Conservation (phyloP, 768 basidiomycete species). For the Leccinum boreale region DNA sequence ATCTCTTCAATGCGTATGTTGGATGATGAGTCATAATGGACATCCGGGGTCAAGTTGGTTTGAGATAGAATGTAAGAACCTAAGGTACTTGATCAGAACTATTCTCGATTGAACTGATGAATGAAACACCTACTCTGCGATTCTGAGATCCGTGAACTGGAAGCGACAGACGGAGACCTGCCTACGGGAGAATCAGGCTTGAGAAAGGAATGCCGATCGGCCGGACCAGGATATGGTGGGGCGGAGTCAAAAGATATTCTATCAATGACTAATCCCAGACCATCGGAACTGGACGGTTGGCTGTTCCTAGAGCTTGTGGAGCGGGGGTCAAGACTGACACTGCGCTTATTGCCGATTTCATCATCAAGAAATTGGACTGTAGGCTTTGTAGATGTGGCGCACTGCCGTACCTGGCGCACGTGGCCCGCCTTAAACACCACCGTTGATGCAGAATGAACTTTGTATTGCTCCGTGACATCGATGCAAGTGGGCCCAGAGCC, state of each 20-base stretch:
- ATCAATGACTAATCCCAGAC: not conserved
- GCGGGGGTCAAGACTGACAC: conserved; percentile 11
- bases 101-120: not conserved
- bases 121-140: conserved; percentile 9
- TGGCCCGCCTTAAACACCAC: conserved; percentile 69
- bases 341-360: not conserved
- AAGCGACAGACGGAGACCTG: conserved; percentile 10
- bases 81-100: conserved; percentile 1
- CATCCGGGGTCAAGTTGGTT: conserved; percentile 1
- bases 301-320: not conserved
- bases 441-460: conserved; percentile 65
- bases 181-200: not conserved
- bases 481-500: conserved; percentile 69
- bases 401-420: conserved; percentile 24
- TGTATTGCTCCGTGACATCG: conserved; percentile 77
- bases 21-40: conserved; percentile 6
- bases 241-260: conserved; percentile 16
- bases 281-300: conserved; percentile 11
- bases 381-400: conserved; percentile 16
- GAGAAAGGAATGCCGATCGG: not conserved
- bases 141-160: conserved; percentile 8
- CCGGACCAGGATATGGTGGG: conserved; percentile 32
- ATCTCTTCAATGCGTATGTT: conserved; percentile 33
- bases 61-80: conserved; percentile 7
- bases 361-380: conserved; percentile 12